Percentiles rank a stretch among this genome's conserved stretches.
Evolutionary conservation across 257 asterid species (phyloP).

Genomic region (Lycium ferocissimum): DNA sequence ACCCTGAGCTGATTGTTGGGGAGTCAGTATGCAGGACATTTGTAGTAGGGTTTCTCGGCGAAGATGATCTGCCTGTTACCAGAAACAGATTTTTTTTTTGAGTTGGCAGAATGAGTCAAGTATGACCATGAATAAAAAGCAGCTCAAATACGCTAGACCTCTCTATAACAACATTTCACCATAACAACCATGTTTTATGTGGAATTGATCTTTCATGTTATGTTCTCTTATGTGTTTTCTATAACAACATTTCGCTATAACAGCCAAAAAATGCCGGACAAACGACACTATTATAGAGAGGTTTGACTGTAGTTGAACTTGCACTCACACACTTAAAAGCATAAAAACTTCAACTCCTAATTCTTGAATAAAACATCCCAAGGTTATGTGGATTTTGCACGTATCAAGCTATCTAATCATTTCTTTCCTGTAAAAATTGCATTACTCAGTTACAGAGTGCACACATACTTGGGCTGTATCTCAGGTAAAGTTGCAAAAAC

Average conservation of each 20-base stretch:
- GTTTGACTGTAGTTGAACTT: neutral
- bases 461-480: neutral
- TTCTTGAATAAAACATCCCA: neutral
- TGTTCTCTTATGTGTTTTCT: too few species aligned
- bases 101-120: neutral
- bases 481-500: neutral
- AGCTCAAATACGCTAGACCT: neutral
- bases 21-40: constrained; percentile 21
- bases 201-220: too few species aligned
- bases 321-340: constrained; percentile 27
- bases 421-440: constrained; percentile 4
- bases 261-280: too few species aligned
- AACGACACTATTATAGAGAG: too few species aligned
- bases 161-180: too few species aligned
- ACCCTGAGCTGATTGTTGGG: constrained; percentile 27
- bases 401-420: neutral
- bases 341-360: constrained; percentile 47
- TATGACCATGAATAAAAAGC: neutral
- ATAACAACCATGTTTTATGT: too few species aligned
- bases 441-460: neutral
- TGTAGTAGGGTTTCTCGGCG: constrained; percentile 27
- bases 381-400: constrained; percentile 2
- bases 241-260: too few species aligned
- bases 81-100: neutral
- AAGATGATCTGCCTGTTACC: constrained; percentile 31